Evolutionary conservation across 352 stramenopile genomes (phyloP), one percentile per base, ranked within the genome.

Genomic region (Phytophthora ohioensis): DNA sequence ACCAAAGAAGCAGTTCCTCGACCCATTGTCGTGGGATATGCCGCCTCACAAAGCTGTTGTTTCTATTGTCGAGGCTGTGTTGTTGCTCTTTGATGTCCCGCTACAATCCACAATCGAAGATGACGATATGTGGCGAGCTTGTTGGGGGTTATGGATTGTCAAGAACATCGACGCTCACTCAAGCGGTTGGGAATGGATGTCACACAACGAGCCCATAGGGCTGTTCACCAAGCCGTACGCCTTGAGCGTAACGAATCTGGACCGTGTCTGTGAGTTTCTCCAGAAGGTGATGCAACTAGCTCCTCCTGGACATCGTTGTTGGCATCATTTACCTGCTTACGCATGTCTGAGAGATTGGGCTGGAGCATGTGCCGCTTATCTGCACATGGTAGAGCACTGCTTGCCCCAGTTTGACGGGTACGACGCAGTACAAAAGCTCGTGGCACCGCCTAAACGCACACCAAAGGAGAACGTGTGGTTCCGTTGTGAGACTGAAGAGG

Each of bases 91-190:
- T 48, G 77, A 84, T 17, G 68, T 93, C 9, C 57, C 60, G 11
- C 34, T 69, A 30, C 45, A 56, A 21, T 12, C 39, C 4, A 30
- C 56, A 4, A 49, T 65, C 13, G 36, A 75, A 17, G 66, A 81
- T 15, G 77, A 84, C 34, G 72, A 71, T 1, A 63, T 83, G 27
- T 93, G 85, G 85, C 57, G 65, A 11, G 66, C 57, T 0, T 71
- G 76, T 64, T 93, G 85, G 85, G 81, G 71, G 8, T 68, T 90
- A 0, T 93, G 85, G 85, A 85, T 93, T 17, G 81, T 91, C 61
- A 93, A 91, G 69, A 93, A 93, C 67, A 85, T 93, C 52, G 82
- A 93, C 12, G 56, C 82, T 15, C 85, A 93, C 65, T 78, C 78
- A 2, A 60, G 74, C 34, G 82, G 83, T 7, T 93, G 85, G 83